Evolutionary conservation across 2,329 filamentous ascomycete genomes (phyloP), one percentile per base, ranked within the genome.

Genomic region (Claviceps digitariae): DNA sequence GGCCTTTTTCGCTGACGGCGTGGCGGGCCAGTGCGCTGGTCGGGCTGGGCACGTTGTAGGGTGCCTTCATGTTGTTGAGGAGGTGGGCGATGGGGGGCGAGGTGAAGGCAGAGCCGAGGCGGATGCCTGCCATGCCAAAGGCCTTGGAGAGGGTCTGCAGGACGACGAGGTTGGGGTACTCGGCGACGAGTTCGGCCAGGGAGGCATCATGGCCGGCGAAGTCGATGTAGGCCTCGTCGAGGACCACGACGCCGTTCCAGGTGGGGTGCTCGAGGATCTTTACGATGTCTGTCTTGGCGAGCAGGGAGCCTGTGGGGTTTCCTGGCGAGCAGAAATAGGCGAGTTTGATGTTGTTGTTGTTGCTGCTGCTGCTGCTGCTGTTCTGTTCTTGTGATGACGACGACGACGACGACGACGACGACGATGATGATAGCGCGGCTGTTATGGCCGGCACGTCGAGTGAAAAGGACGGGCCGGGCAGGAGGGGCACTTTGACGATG

Each of bases 141-240:
- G 90, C 93, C 69, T 98, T 98, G 63, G 87, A 95, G n/a, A 97
- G 77, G 1, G 93, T 98, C 74, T 98, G 93, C 87, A 97, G 89
- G 54, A 98, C 90, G 20, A 96, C 90, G 27, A 98, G 76, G 68
- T 98, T 98, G 50, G 91, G 90, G 81, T 87, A 94, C 63, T 95
- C 90, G 38, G 79, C 76, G 1, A 95, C 90, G 85, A 88, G 95
- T 69, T 95, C 87, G 27, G 93, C 91, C 27, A 97, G 77, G 59
- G 87, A 94, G 44, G 87, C 77, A 27, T 80, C 83, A 17, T 69
- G 82, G 6, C 83, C 82, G 7, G 90, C 85, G 64, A 97, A 98
- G 71, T 98, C 93, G 62, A 98, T 67, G 70, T 98, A 98, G 20
- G 93, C 93, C 71, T 98, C 93, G 67, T 98, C 93, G 27, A 97